Base-by-base conservation (phyloP, 148 eudicot genomes). In the Fagopyrum esculentum region DNA sequence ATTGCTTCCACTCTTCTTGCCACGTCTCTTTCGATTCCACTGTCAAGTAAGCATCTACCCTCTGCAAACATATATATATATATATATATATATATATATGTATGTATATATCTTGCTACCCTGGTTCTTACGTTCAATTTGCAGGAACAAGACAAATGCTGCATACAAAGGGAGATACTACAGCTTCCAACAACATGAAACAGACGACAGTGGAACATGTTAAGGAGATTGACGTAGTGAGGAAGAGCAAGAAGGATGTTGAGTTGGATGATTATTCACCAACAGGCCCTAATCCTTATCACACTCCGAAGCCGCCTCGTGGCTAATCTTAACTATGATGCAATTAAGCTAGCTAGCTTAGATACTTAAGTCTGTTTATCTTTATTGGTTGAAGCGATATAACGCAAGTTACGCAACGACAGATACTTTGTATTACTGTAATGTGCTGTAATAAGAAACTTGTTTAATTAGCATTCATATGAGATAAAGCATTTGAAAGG, bases 301-400 rank as follows among this genome's bases (percentile, higher is more conserved):
- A 87, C 74, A 85, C 88, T 49, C 90, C 90, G 35, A 80, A 48
- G 73, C 86, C 84, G 61, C 88, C 86, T 5, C 71, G 6, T 66
- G 40, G 40, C 40, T 35, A 35, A 35, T 35, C 40, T 35, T 2
- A 35, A 35, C 40, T 35, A 35, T 35, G 40, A 35, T 35, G 40
- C 40, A 1, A 35, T 1, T 2, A 1, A 35, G 40, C 40, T 35
- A 35, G 40, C 2, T 35, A 1, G 3, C 2, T 35, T 35, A 35
- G 40, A 35, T 35, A 35, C 40, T 35, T 35, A 35, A 35, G 3
- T 35, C 2, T 35, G 2, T 35, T 35, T 35, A 35, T 35, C 40
- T 35, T 35, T 35, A 35, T 2, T 35, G 40, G 40, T 35, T 35
- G 40, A 35, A 35, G 40, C 40, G 40, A 35, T 2, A 35, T 35